Evolutionary conservation across 2,329 filamentous ascomycete genomes (phyloP).

Genomic region (Scedosporium minutisporum): DNA sequence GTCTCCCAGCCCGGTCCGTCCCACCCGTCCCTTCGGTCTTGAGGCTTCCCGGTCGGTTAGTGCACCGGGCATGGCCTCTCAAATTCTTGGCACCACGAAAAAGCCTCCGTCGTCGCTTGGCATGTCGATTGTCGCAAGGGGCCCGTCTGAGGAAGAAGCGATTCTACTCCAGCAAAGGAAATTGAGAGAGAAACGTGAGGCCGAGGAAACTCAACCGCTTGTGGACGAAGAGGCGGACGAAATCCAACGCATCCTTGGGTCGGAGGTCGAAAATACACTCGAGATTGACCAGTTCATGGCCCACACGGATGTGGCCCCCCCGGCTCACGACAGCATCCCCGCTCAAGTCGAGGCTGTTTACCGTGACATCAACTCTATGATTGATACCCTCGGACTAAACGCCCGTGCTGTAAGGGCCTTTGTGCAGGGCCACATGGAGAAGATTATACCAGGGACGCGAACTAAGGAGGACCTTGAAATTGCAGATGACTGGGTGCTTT

Average conservation of each 20-base stretch:
- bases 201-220: conserved; percentile 46
- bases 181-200: conserved; percentile 44
- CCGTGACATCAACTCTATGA: conserved; percentile 84
- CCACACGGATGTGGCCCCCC: conserved; percentile 43
- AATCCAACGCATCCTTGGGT: conserved; percentile 51
- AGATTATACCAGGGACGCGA: conserved; percentile 42
- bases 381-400: conserved; percentile 85
- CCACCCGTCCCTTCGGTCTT: conserved; percentile 35
- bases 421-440: conserved; percentile 56
- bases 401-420: conserved; percentile 55
- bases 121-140: conserved; percentile 17
- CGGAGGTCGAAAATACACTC: conserved; percentile 51
- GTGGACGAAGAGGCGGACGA: conserved; percentile 62
- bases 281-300: conserved; percentile 60
- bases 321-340: conserved; percentile 47
- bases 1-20: conserved; percentile 61
- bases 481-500: conserved; percentile 61
- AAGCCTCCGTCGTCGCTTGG: conserved; percentile 3
- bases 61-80: conserved; percentile 48
- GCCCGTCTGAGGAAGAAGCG: conserved; percentile 32
- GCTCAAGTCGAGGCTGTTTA: conserved; percentile 60
- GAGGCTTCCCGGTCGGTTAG: conserved; percentile 46
- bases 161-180: conserved; percentile 42
- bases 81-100: conserved; percentile 30
- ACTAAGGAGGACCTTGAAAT: conserved; percentile 59